Percentiles rank a stretch among this genome's conserved stretches.
phyloP scores from a whole-genome alignment of 163 green algal genomes.

The Volvox carteri region DNA sequence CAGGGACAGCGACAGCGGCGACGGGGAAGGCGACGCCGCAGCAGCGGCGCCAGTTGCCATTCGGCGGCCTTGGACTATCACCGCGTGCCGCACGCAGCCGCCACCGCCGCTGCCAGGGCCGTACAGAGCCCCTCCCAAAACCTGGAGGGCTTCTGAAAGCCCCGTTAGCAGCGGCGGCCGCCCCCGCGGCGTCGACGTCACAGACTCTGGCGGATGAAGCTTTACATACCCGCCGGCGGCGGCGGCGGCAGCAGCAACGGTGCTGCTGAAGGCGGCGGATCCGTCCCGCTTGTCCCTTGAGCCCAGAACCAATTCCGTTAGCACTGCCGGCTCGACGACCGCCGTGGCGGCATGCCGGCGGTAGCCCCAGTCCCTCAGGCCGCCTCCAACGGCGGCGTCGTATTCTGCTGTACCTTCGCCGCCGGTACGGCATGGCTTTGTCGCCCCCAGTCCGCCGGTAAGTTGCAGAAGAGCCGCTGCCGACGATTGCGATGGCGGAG shows the following conservation, averaged over 20 bases:
- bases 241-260: background rate
- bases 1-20: background rate
- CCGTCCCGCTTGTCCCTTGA: background rate
- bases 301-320: background rate
- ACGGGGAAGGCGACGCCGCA: background rate
- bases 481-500: background rate
- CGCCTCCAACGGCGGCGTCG: background rate
- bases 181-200: background rate
- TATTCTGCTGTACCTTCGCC: conserved; percentile 5
- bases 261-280: background rate
- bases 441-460: background rate
- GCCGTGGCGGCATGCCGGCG: background rate
- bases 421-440: conserved; percentile 9
- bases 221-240: too few species aligned
- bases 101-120: too few species aligned
- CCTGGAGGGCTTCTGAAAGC: background rate
- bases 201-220: too few species aligned
- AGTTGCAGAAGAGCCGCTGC: background rate
- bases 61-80: background rate
- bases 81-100: background rate
- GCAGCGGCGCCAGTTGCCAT: too few species aligned
- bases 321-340: background rate
- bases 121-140: background rate
- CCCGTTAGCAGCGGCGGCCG: background rate
- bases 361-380: conserved; percentile 3